A percentile compares a stretch with the other conserved stretches of the same genome.
phyloP scores from a whole-genome alignment of 108 stramenopile genomes.

The Pseudonitzschia delicatissima region DNA sequence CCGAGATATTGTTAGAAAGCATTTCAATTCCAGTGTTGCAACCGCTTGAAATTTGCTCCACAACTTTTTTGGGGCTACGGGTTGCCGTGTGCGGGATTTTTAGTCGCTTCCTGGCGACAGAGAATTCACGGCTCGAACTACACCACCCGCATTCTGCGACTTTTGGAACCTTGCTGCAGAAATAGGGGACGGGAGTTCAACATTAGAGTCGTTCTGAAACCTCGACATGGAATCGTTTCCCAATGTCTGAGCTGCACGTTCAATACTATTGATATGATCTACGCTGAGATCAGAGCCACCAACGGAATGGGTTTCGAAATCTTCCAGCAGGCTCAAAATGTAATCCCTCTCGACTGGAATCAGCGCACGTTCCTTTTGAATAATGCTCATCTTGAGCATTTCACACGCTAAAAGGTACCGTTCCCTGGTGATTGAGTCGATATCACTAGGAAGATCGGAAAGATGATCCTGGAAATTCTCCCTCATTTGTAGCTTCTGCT shows the following conservation, averaged over 20 bases:
- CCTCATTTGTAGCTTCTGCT: neutral
- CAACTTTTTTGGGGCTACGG: neutral
- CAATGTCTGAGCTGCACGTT: constrained; percentile 16
- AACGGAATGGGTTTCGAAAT: neutral
- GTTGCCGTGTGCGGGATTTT: constrained; percentile 1
- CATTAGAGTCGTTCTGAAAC: no score
- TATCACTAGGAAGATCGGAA: constrained; percentile 37
- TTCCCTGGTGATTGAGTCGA: constrained; percentile 26
- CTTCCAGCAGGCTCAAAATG: constrained; percentile 24
- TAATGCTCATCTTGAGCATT: constrained; percentile 32
- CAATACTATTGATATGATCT: constrained; percentile 25
- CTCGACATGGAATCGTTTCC: constrained; percentile 4
- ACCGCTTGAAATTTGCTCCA: neutral
- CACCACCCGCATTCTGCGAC: neutral
- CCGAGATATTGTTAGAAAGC: neutral
- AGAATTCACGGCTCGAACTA: neutral
- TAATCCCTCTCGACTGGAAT: constrained; percentile 23
- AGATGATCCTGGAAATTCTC: constrained; percentile 17
- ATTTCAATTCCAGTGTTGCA: constrained; percentile 5
- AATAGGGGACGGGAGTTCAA: neutral
- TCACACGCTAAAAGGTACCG: constrained; percentile 43
- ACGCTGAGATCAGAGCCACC: constrained; percentile 19
- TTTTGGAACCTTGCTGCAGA: neutral
- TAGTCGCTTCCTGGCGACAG: neutral
- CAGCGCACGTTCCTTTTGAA: constrained; percentile 20